phyloP scores from a whole-genome alignment of 345 rosid genomes.

The Acer campestre region DNA sequence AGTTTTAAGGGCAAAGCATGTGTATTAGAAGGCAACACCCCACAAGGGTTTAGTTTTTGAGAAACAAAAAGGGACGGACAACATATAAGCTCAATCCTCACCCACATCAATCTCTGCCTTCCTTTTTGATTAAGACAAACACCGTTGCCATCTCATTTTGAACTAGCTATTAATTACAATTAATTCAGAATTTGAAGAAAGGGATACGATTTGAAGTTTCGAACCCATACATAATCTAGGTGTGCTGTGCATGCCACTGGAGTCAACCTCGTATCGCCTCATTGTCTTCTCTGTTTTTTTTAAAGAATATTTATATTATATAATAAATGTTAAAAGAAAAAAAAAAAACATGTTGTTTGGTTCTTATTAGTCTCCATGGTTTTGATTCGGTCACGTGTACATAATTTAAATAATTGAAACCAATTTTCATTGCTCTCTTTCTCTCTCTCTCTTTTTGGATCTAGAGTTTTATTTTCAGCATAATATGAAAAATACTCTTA shows the following conservation, averaged over 20 bases:
- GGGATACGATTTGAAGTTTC: too few species aligned
- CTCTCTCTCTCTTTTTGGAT: too few species aligned
- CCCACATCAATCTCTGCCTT: neutral
- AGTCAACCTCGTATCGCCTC: too few species aligned
- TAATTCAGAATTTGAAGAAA: too few species aligned
- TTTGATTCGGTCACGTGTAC: neutral
- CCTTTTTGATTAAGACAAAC: neutral
- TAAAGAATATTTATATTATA: neutral
- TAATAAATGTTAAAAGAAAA: neutral
- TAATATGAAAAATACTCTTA: too few species aligned
- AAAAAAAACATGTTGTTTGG: neutral
- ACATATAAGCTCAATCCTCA: neutral
- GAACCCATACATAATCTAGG: too few species aligned
- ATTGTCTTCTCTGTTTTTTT: too few species aligned
- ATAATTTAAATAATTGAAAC: neutral
- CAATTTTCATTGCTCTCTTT: neutral
- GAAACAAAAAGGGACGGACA: neutral
- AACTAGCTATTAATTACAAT: too few species aligned
- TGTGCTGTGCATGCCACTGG: too few species aligned
- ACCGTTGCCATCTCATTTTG: too few species aligned
- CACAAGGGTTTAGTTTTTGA: constrained; percentile 8
- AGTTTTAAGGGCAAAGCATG: constrained; percentile 29
- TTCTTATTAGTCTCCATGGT: too few species aligned
- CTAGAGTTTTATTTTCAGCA: too few species aligned
- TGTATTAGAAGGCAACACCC: constrained; percentile 20